A percentile compares a stretch with the other conserved stretches of the same genome.
These are phyloP conservation scores for Brassica carinata DNA, from an alignment of 345 rosid genomes.

Conservation along the genomic window DNA sequence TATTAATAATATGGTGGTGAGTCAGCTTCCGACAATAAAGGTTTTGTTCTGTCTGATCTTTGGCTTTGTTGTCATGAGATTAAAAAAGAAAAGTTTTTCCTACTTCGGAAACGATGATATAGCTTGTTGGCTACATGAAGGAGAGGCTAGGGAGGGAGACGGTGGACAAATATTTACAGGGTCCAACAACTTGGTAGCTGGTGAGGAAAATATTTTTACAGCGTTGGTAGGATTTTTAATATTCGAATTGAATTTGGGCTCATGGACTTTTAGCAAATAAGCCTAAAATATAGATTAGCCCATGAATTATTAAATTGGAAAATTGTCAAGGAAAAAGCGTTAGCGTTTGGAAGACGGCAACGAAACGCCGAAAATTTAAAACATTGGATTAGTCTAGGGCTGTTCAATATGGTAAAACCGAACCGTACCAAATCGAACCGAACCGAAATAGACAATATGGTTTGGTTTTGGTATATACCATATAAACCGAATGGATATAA, in stretches of 20 bases:
- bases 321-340: not conserved
- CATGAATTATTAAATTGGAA: not conserved
- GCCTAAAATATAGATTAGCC: not conserved
- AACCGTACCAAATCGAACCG: too few species aligned
- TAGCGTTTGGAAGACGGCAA: not conserved
- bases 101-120: not conserved
- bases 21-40: constrained; percentile 32
- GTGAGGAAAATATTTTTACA: not conserved
- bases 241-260: not conserved
- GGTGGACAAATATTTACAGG: not conserved
- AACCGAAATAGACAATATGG: too few species aligned
- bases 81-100: not conserved
- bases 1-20: constrained; percentile 6
- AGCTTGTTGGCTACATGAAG: not conserved
- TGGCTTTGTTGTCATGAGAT: constrained; percentile 15
- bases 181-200: not conserved
- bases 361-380: not conserved
- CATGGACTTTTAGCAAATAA: not conserved
- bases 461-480: too few species aligned
- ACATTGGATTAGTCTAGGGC: not conserved
- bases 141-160: not conserved
- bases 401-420: too few species aligned
- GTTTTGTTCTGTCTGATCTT: not conserved
- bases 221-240: not conserved
- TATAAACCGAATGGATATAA: too few species aligned